A percentile compares a stretch with the other conserved stretches of the same genome.
Conservation (phyloP, 768 basidiomycete species). For the Psilocybe sp. region DNA sequence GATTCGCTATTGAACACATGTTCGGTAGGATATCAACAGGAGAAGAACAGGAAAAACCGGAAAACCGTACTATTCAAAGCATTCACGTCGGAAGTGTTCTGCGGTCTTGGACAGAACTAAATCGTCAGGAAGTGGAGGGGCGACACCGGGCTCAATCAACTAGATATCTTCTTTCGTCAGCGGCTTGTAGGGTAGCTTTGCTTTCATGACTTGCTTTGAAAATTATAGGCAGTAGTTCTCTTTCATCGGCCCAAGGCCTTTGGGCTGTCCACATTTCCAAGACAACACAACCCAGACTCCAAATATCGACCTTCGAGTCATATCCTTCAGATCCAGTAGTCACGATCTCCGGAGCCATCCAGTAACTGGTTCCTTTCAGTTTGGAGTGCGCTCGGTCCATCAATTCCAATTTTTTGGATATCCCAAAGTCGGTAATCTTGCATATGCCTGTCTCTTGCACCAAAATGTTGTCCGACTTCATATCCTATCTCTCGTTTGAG, state of each 20-base stretch:
- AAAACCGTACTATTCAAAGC: conserved; percentile 68
- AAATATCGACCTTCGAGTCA: conserved; percentile 91
- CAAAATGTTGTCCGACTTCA: conserved; percentile 94
- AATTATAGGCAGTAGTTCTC: conserved; percentile 68
- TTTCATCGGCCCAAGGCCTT: conserved; percentile 78
- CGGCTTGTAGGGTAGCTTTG: no score
- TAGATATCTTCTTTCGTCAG: conserved; percentile 41
- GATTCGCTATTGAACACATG: conserved; percentile 75
- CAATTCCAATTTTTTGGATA: conserved; percentile 86
- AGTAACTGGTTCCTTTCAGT: conserved; percentile 90
- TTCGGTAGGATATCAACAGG: no score
- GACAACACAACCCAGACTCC: conserved; percentile 91
- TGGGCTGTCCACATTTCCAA: conserved; percentile 96
- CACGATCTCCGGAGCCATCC: conserved; percentile 94
- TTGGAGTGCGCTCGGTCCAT: conserved; percentile 59
- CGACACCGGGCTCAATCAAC: conserved; percentile 44
- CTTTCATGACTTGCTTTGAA: conserved; percentile 35
- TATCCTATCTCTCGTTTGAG: conserved; percentile 47
- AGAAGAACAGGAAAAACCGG: no score
- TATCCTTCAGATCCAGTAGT: conserved; percentile 74
- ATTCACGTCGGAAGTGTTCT: conserved; percentile 71
- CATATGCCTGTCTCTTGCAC: conserved; percentile 82
- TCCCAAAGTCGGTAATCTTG: conserved; percentile 97
- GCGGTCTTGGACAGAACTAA: conserved; percentile 60
- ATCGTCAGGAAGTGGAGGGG: conserved; percentile 76